Percentiles rank a stretch among this genome's conserved stretches.
phyloP scores from a whole-genome alignment of 139 green algal genomes.

The Helicosporidium sp. region DNA sequence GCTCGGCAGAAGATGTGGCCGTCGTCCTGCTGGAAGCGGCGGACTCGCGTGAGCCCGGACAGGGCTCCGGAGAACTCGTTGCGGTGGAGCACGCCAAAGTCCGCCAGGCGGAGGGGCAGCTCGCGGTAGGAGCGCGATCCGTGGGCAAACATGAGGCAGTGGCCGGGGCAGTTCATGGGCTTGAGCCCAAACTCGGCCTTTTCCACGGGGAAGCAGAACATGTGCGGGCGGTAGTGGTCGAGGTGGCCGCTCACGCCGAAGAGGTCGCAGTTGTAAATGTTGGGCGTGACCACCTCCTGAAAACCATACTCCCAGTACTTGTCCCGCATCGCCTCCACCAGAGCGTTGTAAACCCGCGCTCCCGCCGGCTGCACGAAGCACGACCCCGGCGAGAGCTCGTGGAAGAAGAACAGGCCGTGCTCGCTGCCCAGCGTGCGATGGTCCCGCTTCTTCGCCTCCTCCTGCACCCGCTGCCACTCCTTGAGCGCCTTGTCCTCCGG shows the following conservation, averaged over 20 bases:
- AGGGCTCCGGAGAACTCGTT: slow-evolving; percentile 79
- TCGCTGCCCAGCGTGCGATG: slow-evolving; percentile 74
- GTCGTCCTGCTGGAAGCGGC: slow-evolving; percentile 95
- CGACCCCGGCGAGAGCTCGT: slow-evolving; percentile 65
- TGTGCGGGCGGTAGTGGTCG: slow-evolving; percentile 96
- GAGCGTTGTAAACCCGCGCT: slow-evolving; percentile 79
- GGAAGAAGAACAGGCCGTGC: slow-evolving; percentile 92
- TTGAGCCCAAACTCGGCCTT: slow-evolving; percentile 89
- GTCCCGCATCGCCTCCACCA: slow-evolving; percentile 50
- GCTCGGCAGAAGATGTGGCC: slow-evolving; percentile 93
- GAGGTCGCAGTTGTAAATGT: slow-evolving; percentile 97
- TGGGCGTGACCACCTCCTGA: slow-evolving; percentile 88
- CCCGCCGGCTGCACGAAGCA: slow-evolving; percentile 90
- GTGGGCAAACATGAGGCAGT: slow-evolving; percentile 89
- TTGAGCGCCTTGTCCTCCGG: slow-evolving; percentile 82
- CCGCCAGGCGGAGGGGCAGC: slow-evolving; percentile 76
- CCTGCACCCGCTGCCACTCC: slow-evolving; percentile 79
- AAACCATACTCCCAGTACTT: slow-evolving; percentile 97
- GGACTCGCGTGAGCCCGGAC: slow-evolving; percentile 67
- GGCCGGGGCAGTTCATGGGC: slow-evolving; percentile 97
- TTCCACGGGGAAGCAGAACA: slow-evolving; percentile 89
- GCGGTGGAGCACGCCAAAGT: slow-evolving; percentile 95
- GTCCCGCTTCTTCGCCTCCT: slow-evolving; percentile 96
- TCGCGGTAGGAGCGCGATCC: slow-evolving; percentile 79
- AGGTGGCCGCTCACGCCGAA: slow-evolving; percentile 87